Evolutionary conservation across 208 protist genomes (phyloP).

Genomic region (Trypanosoma brucei): DNA sequence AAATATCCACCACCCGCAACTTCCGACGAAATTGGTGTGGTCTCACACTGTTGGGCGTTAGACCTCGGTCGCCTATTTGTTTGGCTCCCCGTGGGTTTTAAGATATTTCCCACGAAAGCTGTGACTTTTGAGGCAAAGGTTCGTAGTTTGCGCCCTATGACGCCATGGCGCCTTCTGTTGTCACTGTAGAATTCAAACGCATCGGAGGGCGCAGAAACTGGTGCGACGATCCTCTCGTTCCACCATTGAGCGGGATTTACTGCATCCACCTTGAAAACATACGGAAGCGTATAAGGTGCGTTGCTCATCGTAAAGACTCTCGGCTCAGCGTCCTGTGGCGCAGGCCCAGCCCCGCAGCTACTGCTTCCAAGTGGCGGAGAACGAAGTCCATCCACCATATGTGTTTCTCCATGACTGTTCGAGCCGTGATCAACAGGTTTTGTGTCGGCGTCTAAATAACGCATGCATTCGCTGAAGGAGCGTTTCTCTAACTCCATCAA

Average conservation of each 20-base stretch:
- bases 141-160: slow-evolving; percentile 19
- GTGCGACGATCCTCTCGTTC: slow-evolving; percentile 3
- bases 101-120: slow-evolving; percentile 20
- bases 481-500: slow-evolving; percentile 47
- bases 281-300: slow-evolving; percentile 73
- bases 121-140: slow-evolving; percentile 18
- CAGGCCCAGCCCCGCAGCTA: neutral
- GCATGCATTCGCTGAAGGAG: slow-evolving; percentile 68
- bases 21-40: slow-evolving; percentile 3
- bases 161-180: slow-evolving; percentile 11
- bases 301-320: slow-evolving; percentile 58
- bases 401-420: neutral
- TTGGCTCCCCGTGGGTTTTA: slow-evolving; percentile 9
- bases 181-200: slow-evolving; percentile 12
- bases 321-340: slow-evolving; percentile 31
- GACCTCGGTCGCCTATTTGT: slow-evolving; percentile 17
- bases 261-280: slow-evolving; percentile 55
- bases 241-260: slow-evolving; percentile 8
- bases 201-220: slow-evolving; percentile 3
- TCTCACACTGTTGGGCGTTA: slow-evolving; percentile 5
- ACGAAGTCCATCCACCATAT: slow-evolving; percentile 9
- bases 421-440: neutral
- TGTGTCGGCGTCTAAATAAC: slow-evolving; percentile 23
- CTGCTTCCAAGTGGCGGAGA: slow-evolving; percentile 9
- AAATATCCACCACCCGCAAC: slow-evolving; percentile 20